A percentile compares a stretch with the other conserved stretches of the same genome.
phyloP scores from a whole-genome alignment of 176 grass and related monocot genomes.

The Hyparrhenia diplandra region DNA sequence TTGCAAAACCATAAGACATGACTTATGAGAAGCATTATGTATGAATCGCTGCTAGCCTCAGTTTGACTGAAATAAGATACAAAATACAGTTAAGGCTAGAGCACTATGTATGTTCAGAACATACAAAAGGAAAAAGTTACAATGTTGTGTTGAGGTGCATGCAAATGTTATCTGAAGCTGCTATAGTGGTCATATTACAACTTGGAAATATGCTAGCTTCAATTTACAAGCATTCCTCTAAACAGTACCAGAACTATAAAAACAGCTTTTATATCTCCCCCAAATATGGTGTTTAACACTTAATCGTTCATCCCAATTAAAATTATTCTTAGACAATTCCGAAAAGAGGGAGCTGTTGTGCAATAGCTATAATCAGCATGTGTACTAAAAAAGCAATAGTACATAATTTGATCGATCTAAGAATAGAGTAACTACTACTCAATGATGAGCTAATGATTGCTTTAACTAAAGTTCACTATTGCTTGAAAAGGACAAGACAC shows the following conservation, averaged over 20 bases:
- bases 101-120: neutral
- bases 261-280: neutral
- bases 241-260: neutral
- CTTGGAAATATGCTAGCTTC: neutral
- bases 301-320: neutral
- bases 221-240: neutral
- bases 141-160: neutral
- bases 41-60: neutral
- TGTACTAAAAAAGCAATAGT: too few species aligned
- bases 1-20: neutral
- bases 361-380: too few species aligned
- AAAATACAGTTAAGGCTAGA: neutral
- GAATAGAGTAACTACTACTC: too few species aligned
- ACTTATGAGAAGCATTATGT: neutral
- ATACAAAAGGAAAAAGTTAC: neutral
- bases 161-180: neutral
- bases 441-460: too few species aligned
- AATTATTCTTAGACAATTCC: too few species aligned
- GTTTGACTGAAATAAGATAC: constrained; percentile 1
- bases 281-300: neutral
- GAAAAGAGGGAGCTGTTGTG: too few species aligned
- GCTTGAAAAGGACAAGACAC: too few species aligned
- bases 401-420: too few species aligned
- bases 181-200: neutral
- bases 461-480: too few species aligned